Conservation (phyloP, 805 yeast species). For the Candida koratica region DNA sequence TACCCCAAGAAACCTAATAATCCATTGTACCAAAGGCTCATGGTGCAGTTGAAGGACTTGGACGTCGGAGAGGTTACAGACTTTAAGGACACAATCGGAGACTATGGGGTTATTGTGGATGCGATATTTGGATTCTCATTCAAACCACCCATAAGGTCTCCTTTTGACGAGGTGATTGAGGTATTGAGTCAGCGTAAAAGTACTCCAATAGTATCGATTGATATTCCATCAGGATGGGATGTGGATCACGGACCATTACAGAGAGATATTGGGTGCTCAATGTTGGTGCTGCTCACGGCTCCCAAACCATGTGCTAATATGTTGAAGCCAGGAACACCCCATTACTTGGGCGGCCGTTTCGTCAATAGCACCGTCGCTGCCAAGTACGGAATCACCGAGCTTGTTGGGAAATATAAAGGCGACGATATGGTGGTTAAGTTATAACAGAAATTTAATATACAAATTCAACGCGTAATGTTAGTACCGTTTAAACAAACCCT, state of each 20-base stretch:
- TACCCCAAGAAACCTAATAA: conserved; percentile 67
- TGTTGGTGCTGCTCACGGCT: conserved; percentile 81
- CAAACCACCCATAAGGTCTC: conserved; percentile 79
- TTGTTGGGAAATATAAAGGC: conserved; percentile 25
- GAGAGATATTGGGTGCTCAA: conserved; percentile 52
- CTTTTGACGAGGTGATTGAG: conserved; percentile 50
- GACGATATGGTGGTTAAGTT: conserved; percentile 35
- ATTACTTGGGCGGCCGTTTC: conserved; percentile 90
- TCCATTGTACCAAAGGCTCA: conserved; percentile 56
- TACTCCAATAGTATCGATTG: conserved; percentile 74
- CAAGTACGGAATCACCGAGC: conserved; percentile 64
- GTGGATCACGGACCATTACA: conserved; percentile 78
- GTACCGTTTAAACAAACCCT: conserved; percentile 16
- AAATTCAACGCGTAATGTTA: too few species aligned
- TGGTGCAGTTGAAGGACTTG: conserved; percentile 63
- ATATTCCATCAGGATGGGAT: conserved; percentile 96
- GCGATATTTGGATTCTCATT: conserved; percentile 92
- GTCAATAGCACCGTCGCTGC: conserved; percentile 62
- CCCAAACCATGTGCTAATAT: conserved; percentile 81
- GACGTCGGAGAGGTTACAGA: conserved; percentile 53
- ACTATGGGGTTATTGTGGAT: conserved; percentile 54
- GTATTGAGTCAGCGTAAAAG: conserved; percentile 29
- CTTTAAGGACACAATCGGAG: conserved; percentile 27
- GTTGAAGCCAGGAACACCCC: conserved; percentile 41
- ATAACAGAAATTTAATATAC: too few species aligned